Evolutionary conservation across 768 basidiomycete species (phyloP), one percentile per base, ranked within the genome.

Genomic region (Serendipita indica): DNA sequence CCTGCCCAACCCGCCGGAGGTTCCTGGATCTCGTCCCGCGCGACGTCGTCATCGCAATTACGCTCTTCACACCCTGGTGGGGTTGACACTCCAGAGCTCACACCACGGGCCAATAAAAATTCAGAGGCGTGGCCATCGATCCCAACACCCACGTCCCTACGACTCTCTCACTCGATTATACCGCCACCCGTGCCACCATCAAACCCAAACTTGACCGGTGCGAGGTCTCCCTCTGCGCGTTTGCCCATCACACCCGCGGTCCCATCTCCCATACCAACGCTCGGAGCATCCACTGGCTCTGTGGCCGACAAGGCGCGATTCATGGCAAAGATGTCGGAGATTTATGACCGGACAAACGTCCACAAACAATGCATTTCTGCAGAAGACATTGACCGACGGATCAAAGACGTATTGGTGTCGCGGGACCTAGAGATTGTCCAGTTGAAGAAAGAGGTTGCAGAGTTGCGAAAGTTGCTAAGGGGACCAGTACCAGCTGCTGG

Each of bases 251-350:
- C 49, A 33, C 49, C 49, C 30, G 49, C 49, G n/a, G 32, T 54
- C 7, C 49, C 32, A 27, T 28, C 25, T 16, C 49, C 49, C 32
- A 54, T 54, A 25, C 49, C 49, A 28, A 27, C 49, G 20, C 49
- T 54, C 10, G 49, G 49, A 25, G n/a, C 49, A 7, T 18, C 22
- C 5, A 27, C 25, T 10, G 49, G 49, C 10, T 10, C 10, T n/a
- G 16, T 54, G 22, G 49, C 49, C 7, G 49, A 54, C 49, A 54
- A 54, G 30, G 49, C 22, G n/a, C 22, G 32, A 18, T 54, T 54
- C 32, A 54, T 54, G 49, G 22, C 49, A 28, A 54, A 54, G n/a
- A 54, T 54, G 49, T 54, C 49, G 25, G 49, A 54, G 32, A 54
- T 54, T n/a, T 54, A 54, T 30, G 49, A 54, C 30, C 20, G 30